Conservation (phyloP, 2,329 filamentous ascomycete genomes). For the Saccharata proteae region DNA sequence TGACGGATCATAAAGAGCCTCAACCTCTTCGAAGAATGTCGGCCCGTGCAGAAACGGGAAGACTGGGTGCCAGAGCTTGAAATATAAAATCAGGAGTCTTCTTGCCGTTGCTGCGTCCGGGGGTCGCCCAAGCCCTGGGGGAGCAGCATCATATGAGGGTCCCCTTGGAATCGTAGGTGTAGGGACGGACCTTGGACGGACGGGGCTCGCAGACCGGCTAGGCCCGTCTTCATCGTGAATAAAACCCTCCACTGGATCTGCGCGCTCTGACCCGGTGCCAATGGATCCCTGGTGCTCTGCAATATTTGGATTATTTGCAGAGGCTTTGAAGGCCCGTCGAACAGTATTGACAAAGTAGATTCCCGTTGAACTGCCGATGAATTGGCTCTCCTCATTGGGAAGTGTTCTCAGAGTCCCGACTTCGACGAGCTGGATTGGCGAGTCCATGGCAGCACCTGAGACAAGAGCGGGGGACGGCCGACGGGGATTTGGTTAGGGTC, state of each 20-base stretch:
- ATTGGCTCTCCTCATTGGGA: constrained; percentile 5
- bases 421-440: constrained; percentile 8
- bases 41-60: constrained; percentile 46
- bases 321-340: constrained; percentile 7
- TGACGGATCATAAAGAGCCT: constrained; percentile 6
- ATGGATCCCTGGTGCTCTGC: constrained; percentile 2
- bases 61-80: constrained; percentile 46
- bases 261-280: constrained; percentile 4
- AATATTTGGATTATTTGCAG: too few species aligned
- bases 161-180: constrained; percentile 3
- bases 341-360: constrained; percentile 9
- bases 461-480: too few species aligned
- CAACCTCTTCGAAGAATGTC: constrained; percentile 28
- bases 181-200: neutral
- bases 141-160: constrained; percentile 6
- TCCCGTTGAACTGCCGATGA: constrained; percentile 7
- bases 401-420: constrained; percentile 4
- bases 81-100: constrained; percentile 26
- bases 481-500: too few species aligned
- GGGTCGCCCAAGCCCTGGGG: constrained; percentile 6
- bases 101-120: constrained; percentile 2
- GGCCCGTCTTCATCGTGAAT: constrained; percentile 4
- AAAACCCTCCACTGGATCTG: constrained; percentile 8
- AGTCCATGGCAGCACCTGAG: constrained; percentile 7
- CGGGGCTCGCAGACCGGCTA: neutral